Evolutionary conservation across 768 basidiomycete species (phyloP), one percentile per base, ranked within the genome.

Genomic region (Sarcomyxa edulis): DNA sequence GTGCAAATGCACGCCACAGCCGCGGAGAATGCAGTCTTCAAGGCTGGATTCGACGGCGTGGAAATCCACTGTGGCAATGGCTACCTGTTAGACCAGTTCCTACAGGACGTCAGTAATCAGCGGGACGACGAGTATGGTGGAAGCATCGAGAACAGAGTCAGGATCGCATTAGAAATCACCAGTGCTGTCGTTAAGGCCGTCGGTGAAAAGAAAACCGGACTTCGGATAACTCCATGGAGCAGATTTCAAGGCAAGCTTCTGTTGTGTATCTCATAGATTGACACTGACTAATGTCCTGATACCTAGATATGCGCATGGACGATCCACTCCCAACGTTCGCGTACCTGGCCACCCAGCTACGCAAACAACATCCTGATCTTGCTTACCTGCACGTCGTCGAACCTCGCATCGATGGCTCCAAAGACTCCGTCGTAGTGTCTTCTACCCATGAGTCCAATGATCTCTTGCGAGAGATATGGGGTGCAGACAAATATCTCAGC

Each of bases 111-210:
- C 15, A 52, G 60, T 1, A 79, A 79, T 52, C 58, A 60, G 28
- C 61, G 78, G 20, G 71, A 56, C n/a, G 76, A 79, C 51, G 59
- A 64, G 35, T 82, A 74, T 48, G 81, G 79, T 2, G 81, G 81
- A 3, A 57, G 58, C 20, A 48, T 75, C 21, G 64, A 71, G 48
- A 76, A 76, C 47, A 60, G 79, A 9, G 50, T 56, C n/a, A 62
- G 73, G 3, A 68, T 82, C 50, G 42, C 60, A 2, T 56, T 74
- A 6, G 68, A 76, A 49, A 63, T 73, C 40, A 51, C 72, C 25
- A 47, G 68, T 6, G 71, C 71, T 16, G 63, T 77, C 23, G 49
- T 51, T 27, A 51, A 58, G 6, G 65, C 59, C 0, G 62, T 78
- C 29, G 76, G 78, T 2, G 48, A 55, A 19, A 65, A 72, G 26